Percentiles rank a stretch among this genome's conserved stretches.
These are phyloP conservation scores for Fusarium sp. DNA, from an alignment of 2,329 filamentous ascomycete species.

Conservation along the genomic window DNA sequence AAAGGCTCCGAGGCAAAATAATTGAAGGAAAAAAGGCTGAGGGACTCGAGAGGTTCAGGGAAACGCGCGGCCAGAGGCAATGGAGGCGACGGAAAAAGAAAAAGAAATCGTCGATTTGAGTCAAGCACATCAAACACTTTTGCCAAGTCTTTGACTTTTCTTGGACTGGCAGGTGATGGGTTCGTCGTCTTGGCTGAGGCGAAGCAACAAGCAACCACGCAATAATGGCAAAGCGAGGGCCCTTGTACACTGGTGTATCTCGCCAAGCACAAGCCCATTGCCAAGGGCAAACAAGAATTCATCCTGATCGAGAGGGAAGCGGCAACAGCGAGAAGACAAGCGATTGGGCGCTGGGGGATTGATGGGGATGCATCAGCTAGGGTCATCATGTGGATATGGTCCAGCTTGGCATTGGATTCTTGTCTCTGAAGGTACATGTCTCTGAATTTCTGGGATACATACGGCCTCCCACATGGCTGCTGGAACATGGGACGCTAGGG, in stretches of 20 bases:
- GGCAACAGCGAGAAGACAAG: conserved; percentile 1
- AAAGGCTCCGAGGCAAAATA: neutral
- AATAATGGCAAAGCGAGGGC: neutral
- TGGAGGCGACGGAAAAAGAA: neutral
- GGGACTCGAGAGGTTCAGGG: neutral
- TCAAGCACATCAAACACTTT: conserved; percentile 5
- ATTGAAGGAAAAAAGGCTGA: neutral
- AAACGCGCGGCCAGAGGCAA: neutral
- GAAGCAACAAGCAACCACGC: conserved; percentile 24
- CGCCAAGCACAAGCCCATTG: conserved; percentile 36
- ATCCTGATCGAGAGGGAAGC: neutral
- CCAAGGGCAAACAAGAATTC: conserved; percentile 40
- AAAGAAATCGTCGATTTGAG: conserved; percentile 20
- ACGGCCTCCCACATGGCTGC: conserved; percentile 18
- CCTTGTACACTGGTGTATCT: conserved; percentile 21
- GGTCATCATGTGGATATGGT: conserved; percentile 22
- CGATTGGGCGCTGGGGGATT: conserved; percentile 26
- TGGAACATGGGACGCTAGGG: conserved; percentile 30
- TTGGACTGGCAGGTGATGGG: conserved; percentile 33
- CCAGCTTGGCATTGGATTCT: conserved; percentile 11
- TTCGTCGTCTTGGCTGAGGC: conserved; percentile 30
- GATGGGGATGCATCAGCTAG: conserved; percentile 25
- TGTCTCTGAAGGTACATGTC: neutral
- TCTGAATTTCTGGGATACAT: neutral
- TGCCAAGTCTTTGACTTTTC: conserved; percentile 25